Evolutionary conservation across 805 yeast genomes (phyloP), one percentile per base, ranked within the genome.

Genomic region (Saccharomycopsis sp.): DNA sequence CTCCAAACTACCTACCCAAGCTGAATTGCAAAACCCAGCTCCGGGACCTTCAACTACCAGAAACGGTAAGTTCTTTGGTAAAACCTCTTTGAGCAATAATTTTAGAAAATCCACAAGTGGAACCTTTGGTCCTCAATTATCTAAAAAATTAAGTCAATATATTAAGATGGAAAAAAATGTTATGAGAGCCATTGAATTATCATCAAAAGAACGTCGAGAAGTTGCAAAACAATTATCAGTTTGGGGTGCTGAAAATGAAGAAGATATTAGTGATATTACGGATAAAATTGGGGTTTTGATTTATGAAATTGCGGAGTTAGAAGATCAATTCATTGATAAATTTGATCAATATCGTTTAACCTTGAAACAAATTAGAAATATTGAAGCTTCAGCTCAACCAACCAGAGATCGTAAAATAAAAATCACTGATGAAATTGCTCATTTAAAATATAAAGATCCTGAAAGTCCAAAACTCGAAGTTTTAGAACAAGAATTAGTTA

Each of bases 11-110:
- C 98, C 98, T 48, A 88, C 98, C 43, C 97, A 97, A 46, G 76
- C 95, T 51, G 96, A 89, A 66, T 65, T 89, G 64, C 88, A 81
- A 61, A 73, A 83, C 37, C 96, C 97, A 26, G 89, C 94, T 41
- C 97, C 97, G 36, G 97, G 96, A 50, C 79, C 95, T 31, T 78
- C 96, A 25, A 68, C 95, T 40, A 82, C 96, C 56, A 86, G 86
- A 69, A 86, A 86, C 69, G 55, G 70, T 46, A 74, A 79, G 54
- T 89, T 88, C 68, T 89, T 92, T 57, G 97, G 97, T 57, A 77
- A 78, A 62, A 86, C 88, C 42, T 68, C 68, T 34, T 46, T 66
- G 28, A 69, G 69, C 35, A 70, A 74, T 42, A 58, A 72, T n/a
- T 62, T 79, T 56, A 73, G 88, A 64, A 76, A 74, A 58, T 69